Conservation (phyloP, 2,329 filamentous ascomycete species). For the Myriosclerotinia duriaeana region DNA sequence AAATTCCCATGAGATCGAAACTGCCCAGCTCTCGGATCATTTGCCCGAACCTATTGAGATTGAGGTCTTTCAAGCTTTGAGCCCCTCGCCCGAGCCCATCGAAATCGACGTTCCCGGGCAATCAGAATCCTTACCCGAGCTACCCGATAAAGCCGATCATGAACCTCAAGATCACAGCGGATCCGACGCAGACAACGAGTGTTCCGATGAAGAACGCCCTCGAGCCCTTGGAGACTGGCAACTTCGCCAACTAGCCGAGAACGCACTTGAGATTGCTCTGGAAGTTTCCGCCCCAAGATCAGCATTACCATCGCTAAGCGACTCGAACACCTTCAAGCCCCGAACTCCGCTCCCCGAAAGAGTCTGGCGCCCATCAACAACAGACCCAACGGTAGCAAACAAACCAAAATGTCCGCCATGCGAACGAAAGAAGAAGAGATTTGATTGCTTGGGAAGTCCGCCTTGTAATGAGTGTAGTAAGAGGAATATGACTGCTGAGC, state of each 20-base stretch:
- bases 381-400: slow-evolving; percentile 11
- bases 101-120: slow-evolving; percentile 2
- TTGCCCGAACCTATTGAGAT: neutral
- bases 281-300: neutral
- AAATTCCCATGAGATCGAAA: neutral
- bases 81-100: slow-evolving; percentile 3
- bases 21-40: neutral
- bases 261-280: slow-evolving; percentile 16
- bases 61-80: neutral
- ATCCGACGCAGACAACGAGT: slow-evolving; percentile 20
- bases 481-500: slow-evolving; percentile 14
- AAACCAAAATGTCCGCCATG: slow-evolving; percentile 24
- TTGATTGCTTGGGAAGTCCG: slow-evolving; percentile 18
- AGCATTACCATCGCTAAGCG: slow-evolving; percentile 1
- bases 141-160: neutral
- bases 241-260: slow-evolving; percentile 17
- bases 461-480: slow-evolving; percentile 22
- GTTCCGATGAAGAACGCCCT: slow-evolving; percentile 6
- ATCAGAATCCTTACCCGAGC: neutral
- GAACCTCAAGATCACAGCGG: slow-evolving; percentile 17
- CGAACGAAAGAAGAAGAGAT: slow-evolving; percentile 21
- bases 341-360: slow-evolving; percentile 18
- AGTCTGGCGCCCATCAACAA: slow-evolving; percentile 12
- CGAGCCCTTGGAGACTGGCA: slow-evolving; percentile 7
- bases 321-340: slow-evolving; percentile 3